Evolutionary conservation across 2,329 filamentous ascomycete species (phyloP).

Genomic region (Xylariaceae sp.): DNA sequence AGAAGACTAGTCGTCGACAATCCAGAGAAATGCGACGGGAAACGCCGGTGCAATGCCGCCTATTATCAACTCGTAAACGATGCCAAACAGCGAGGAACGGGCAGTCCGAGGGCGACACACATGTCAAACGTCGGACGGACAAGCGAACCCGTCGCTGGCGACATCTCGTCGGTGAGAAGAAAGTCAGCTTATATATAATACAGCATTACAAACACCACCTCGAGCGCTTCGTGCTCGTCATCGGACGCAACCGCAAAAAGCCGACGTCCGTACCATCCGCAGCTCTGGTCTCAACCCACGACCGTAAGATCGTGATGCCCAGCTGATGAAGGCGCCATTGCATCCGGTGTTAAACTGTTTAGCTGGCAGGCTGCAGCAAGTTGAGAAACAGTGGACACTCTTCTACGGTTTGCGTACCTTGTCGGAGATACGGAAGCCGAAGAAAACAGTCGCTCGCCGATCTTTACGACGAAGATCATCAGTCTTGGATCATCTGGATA

Average conservation of each 20-base stretch:
- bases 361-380: constrained; percentile 44
- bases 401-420: not conserved
- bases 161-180: constrained; percentile 49
- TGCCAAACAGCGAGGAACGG: constrained; percentile 63
- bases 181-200: constrained; percentile 43
- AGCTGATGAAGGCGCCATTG: constrained; percentile 50
- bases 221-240: constrained; percentile 52
- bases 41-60: constrained; percentile 34
- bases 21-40: constrained; percentile 49
- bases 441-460: no score
- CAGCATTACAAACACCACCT: constrained; percentile 44
- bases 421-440: no score
- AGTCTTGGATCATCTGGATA: constrained; percentile 41
- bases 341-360: constrained; percentile 51
- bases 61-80: constrained; percentile 57
- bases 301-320: constrained; percentile 51
- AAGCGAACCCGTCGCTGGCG: constrained; percentile 45
- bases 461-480: no score
- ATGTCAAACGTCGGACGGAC: constrained; percentile 58
- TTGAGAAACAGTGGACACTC: constrained; percentile 54
- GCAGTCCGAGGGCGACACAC: constrained; percentile 55
- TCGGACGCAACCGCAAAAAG: constrained; percentile 50
- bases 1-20: no score
- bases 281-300: constrained; percentile 45
- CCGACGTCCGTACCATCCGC: constrained; percentile 46